These are phyloP conservation scores for Cyclocybe aegerita DNA, from an alignment of 768 basidiomycete species.

Conservation along the genomic window DNA sequence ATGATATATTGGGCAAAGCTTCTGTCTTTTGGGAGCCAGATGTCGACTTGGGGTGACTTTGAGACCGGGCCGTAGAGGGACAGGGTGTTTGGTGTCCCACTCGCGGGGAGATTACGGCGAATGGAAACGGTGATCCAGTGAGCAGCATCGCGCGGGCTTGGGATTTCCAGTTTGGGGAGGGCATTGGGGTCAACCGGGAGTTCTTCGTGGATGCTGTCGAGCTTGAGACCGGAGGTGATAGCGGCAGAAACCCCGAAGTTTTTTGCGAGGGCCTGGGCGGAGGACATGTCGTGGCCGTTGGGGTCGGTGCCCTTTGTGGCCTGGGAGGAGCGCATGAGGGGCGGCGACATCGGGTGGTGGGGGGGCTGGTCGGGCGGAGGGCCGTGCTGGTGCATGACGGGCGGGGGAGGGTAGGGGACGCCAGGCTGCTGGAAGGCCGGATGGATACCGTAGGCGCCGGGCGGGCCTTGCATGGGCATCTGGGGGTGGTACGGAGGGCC, in stretches of 20 bases:
- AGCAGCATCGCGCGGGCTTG: slow-evolving; percentile 56
- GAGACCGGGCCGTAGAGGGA: slow-evolving; percentile 30
- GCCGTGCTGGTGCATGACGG: slow-evolving; percentile 34
- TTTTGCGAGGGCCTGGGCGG: slow-evolving; percentile 70
- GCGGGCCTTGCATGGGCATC: slow-evolving; percentile 37
- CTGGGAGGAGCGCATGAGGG: slow-evolving; percentile 16
- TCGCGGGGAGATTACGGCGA: slow-evolving; percentile 42
- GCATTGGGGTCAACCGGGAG: slow-evolving; percentile 75
- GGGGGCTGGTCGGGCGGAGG: slow-evolving; percentile 28
- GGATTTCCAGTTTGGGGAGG: slow-evolving; percentile 51
- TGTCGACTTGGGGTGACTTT: slow-evolving; percentile 36
- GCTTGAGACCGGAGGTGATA: slow-evolving; percentile 64
- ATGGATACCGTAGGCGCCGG: slow-evolving; percentile 50
- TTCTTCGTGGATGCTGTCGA: slow-evolving; percentile 67
- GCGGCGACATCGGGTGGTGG: slow-evolving; percentile 18
- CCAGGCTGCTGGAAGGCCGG: slow-evolving; percentile 51
- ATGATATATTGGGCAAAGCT: slow-evolving; percentile 60
- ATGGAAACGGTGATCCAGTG: slow-evolving; percentile 62
- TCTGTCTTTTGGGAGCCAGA: slow-evolving; percentile 81
- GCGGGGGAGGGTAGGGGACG: slow-evolving; percentile 34
- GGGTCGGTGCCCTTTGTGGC: slow-evolving; percentile 78
- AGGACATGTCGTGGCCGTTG: slow-evolving; percentile 76
- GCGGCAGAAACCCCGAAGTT: slow-evolving; percentile 75
- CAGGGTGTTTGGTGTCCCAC: slow-evolving; percentile 30
- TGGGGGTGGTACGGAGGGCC: slow-evolving; percentile 35